Evolutionary conservation across 805 yeast species (phyloP), one percentile per base, ranked within the genome.

Genomic region (Hanseniaspora hatyaiensis): DNA sequence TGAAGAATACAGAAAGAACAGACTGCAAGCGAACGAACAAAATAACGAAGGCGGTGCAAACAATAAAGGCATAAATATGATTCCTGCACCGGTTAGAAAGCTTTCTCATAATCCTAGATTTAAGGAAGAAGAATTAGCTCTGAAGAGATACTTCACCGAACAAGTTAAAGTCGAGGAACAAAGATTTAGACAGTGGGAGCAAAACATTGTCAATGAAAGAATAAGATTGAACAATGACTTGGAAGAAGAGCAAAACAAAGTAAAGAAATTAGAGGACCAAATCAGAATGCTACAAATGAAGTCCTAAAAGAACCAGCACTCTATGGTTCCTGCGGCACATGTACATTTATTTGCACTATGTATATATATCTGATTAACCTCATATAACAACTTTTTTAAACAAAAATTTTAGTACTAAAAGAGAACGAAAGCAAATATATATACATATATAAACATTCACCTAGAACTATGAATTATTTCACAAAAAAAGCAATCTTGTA

Each of bases 121-220:
- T 70, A 82, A 87, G 65, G 96, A 92, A 66, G 97, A 89, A 65
- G 98, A 92, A 66, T 92, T 85, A 63, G 82, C 88, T 29, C 73
- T 92, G 61, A 86, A 92, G 74, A 82, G 83, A 67, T 83, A 83
- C 65, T 92, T 92, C 68, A 89, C 97, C 8, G 96, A 88, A 65
- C 96, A 92, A 70, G 85, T 92, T 52, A 88, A 89, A 69, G 83
- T 83, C 40, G 98, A 92, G 69, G 98, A 92, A 61, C 94, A 86
- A 59, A 77, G 98, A 62, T 92, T 92, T 66, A 84, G 94, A 71
- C 95, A 89, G 71, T 92, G 99, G 98, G 96, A 88, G 69, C 84
- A 87, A 57, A 89, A 92, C 62, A 85, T 92, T 57, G 92, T 87
- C 55, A 86, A 85, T 57, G 96, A 92, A 69, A 82, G 95, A 69